Evolutionary conservation across 2,329 filamentous ascomycete species (phyloP).

Genomic region (Talaromyces sp.): DNA sequence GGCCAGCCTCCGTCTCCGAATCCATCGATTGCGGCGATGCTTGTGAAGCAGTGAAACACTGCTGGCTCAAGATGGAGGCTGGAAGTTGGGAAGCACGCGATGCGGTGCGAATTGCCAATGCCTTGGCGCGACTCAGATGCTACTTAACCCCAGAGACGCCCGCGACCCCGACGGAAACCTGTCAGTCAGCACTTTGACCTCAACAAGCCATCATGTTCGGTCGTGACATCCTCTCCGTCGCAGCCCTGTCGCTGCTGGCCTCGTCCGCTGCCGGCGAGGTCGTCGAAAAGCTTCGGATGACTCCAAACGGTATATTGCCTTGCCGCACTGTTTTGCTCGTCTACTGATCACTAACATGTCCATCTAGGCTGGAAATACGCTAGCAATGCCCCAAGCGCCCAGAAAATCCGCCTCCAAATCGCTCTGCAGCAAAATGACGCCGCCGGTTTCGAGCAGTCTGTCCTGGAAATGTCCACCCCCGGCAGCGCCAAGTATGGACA

Average conservation of each 20-base stretch:
- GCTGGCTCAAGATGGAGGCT: neutral
- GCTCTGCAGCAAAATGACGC: slow-evolving; percentile 44
- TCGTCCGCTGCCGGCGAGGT: slow-evolving; percentile 3
- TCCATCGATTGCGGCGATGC: neutral
- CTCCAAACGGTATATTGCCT: neutral
- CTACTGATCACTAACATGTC: neutral
- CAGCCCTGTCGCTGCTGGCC: slow-evolving; percentile 1
- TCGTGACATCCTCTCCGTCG: neutral
- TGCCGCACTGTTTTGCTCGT: neutral
- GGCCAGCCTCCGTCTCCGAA: neutral
- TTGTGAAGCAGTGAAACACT: neutral
- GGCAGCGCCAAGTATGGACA: slow-evolving; percentile 55
- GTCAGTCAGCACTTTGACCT: neutral
- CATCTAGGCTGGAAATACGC: neutral
- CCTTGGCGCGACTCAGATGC: neutral
- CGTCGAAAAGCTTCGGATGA: neutral
- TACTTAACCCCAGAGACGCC: neutral
- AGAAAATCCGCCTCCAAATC: slow-evolving; percentile 2
- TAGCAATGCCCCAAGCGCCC: neutral
- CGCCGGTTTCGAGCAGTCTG: slow-evolving; percentile 51
- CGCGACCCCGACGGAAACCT: neutral
- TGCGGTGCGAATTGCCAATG: neutral
- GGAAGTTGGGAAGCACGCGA: too few species aligned
- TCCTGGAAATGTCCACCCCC: slow-evolving; percentile 59
- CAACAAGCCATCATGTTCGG: slow-evolving; percentile 1